Conservation (phyloP, 2,329 filamentous ascomycete species). For the Claviceps quebecensis region DNA sequence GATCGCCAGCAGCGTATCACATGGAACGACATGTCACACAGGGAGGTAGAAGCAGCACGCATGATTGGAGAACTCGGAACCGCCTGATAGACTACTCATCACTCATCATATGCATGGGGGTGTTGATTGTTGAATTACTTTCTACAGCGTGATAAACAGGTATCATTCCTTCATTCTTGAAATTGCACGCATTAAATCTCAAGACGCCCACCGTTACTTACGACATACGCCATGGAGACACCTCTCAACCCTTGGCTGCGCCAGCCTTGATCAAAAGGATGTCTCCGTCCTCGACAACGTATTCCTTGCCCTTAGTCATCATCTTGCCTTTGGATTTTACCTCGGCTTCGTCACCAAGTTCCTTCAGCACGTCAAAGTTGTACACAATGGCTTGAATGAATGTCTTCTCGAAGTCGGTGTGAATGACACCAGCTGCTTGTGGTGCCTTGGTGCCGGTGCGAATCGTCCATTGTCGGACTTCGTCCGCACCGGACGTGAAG, state of each 20-base stretch:
- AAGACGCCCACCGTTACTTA: background rate
- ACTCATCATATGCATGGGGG: no score
- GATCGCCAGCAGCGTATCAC: background rate
- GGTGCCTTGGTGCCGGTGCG: constrained; percentile 94
- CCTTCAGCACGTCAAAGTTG: constrained; percentile 70
- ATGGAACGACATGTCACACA: background rate
- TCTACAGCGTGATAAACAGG: background rate
- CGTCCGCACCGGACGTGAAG: constrained; percentile 92
- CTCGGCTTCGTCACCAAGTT: constrained; percentile 74
- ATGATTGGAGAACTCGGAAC: no score
- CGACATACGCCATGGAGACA: background rate
- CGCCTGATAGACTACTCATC: no score
- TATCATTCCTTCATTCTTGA: background rate
- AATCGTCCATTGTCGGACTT: constrained; percentile 98
- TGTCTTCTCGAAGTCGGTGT: constrained; percentile 98
- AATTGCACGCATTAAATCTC: background rate
- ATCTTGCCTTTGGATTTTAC: constrained; percentile 92
- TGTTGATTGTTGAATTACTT: background rate
- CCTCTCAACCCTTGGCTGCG: constrained; percentile 53
- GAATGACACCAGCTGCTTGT: constrained; percentile 92
- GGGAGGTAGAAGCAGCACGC: background rate
- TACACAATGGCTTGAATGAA: constrained; percentile 96
- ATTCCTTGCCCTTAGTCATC: constrained; percentile 98
- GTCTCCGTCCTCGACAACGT: constrained; percentile 73
- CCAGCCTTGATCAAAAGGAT: constrained; percentile 81